A percentile compares a stretch with the other conserved stretches of the same genome.
Conservation (phyloP, 176 grass and related monocot species). For the Otatea glauca region DNA sequence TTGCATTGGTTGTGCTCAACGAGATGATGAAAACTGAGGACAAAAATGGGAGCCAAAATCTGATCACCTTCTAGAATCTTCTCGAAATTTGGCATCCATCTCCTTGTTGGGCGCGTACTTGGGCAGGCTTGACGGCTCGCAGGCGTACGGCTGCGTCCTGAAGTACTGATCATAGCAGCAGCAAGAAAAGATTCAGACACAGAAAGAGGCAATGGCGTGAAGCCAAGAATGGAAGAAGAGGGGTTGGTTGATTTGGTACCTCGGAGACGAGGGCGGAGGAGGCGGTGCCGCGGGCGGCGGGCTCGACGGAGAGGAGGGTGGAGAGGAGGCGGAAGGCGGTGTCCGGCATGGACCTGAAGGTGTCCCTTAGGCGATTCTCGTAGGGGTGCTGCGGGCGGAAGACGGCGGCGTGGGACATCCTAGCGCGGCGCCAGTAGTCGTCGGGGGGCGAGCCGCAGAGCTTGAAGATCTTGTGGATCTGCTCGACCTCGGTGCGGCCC, state of each 20-base stretch:
- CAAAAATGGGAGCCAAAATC: neutral
- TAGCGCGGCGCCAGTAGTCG: conserved; percentile 65
- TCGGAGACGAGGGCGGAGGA: conserved; percentile 67
- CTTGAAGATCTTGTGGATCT: conserved; percentile 98
- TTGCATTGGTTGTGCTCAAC: neutral
- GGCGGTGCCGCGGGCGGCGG: conserved; percentile 65
- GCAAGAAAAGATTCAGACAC: neutral
- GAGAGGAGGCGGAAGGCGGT: conserved; percentile 58
- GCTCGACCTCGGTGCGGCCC: conserved; percentile 96
- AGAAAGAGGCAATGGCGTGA: neutral
- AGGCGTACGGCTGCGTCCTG: conserved; percentile 62
- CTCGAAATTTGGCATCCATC: conserved; percentile 85
- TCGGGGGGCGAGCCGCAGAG: conserved; percentile 87
- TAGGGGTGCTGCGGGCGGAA: conserved; percentile 77
- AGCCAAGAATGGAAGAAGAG: neutral
- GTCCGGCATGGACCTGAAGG: conserved; percentile 56
- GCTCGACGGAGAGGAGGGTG: conserved; percentile 72
- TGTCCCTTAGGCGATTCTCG: conserved; percentile 56
- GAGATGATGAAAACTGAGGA: neutral
- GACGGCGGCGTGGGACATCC: conserved; percentile 57
- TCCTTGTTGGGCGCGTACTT: conserved; percentile 90
- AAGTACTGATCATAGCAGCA: conserved; percentile 59
- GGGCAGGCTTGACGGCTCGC: conserved; percentile 74
- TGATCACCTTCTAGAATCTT: conserved; percentile 54
- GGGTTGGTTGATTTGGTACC: conserved; percentile 33